Percentiles rank a stretch among this genome's conserved stretches.
phyloP scores from a whole-genome alignment of 1,284 basidiomycete genomes.

The Fomitopsis betulina region DNA sequence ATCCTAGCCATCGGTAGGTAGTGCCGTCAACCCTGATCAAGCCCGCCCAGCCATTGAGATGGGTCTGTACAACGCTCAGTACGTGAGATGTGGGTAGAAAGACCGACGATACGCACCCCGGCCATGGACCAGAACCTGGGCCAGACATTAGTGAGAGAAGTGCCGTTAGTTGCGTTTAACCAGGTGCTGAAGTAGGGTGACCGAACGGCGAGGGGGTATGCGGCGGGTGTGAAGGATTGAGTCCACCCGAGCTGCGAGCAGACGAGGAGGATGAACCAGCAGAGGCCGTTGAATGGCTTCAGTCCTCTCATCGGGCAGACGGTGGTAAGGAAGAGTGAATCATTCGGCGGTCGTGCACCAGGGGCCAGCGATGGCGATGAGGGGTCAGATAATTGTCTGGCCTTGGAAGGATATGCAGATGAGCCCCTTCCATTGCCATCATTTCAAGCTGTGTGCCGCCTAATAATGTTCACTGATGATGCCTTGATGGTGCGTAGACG shows the following conservation, averaged over 20 bases:
- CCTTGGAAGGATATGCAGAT: neutral
- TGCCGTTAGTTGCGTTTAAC: constrained; percentile 2
- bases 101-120: neutral
- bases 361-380: neutral
- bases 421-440: neutral
- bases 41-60: constrained; percentile 16
- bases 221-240: constrained; percentile 8
- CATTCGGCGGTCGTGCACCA: neutral
- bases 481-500: neutral
- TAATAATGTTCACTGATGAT: neutral
- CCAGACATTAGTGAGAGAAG: constrained; percentile 7
- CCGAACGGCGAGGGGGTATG: constrained; percentile 1
- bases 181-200: constrained; percentile 15
- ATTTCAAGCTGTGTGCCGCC: neutral
- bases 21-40: constrained; percentile 17
- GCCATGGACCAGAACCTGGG: constrained; percentile 10
- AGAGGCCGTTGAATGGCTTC: neutral
- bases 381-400: neutral
- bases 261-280: neutral
- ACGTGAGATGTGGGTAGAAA: neutral
- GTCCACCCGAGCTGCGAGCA: neutral
- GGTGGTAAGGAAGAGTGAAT: neutral
- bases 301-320: constrained; percentile 1
- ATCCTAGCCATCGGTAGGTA: constrained; percentile 18
- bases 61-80: neutral